phyloP scores from a whole-genome alignment of 2,329 filamentous ascomycete species.

The Myriangium duriaei region DNA sequence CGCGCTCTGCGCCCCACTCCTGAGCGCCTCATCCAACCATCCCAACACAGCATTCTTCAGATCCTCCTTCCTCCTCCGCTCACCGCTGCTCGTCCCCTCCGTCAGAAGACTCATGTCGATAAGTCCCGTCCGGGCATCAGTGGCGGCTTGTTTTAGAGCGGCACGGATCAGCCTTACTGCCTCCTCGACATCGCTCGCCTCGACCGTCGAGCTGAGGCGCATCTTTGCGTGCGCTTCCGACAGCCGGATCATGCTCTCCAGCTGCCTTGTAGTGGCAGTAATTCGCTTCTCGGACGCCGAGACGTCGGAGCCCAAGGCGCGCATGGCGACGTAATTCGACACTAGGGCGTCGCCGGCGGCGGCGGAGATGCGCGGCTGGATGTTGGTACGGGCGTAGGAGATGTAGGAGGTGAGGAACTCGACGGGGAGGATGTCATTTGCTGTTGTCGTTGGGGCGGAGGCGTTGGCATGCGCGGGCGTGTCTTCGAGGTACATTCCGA shows the following conservation, averaged over 20 bases:
- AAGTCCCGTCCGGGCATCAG: constrained; percentile 74
- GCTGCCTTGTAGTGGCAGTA: constrained; percentile 89
- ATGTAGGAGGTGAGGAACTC: constrained; percentile 93
- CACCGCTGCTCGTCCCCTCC: constrained; percentile 83
- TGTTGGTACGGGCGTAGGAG: constrained; percentile 78
- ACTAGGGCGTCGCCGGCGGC: constrained; percentile 76
- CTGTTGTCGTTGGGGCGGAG: constrained; percentile 13
- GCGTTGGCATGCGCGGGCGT: constrained; percentile 68
- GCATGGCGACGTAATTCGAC: constrained; percentile 84
- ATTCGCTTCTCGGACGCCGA: constrained; percentile 88
- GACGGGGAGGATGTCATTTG: constrained; percentile 71
- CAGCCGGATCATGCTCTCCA: constrained; percentile 97
- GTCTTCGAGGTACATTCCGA: constrained; percentile 95
- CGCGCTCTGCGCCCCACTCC: constrained; percentile 48
- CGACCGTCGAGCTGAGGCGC: constrained; percentile 68
- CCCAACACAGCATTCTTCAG: constrained; percentile 66
- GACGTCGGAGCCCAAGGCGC: constrained; percentile 60
- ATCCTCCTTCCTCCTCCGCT: constrained; percentile 70
- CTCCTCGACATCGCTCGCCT: constrained; percentile 71
- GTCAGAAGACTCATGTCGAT: constrained; percentile 96
- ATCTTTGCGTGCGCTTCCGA: constrained; percentile 96
- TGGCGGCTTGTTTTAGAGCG: constrained; percentile 94
- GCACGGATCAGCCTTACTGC: constrained; percentile 86
- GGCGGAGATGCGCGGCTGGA: constrained; percentile 70
- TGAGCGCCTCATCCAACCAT: constrained; percentile 69